Evolutionary conservation across 768 basidiomycete species (phyloP).

Genomic region (Coprinellus aureogranulatus): DNA sequence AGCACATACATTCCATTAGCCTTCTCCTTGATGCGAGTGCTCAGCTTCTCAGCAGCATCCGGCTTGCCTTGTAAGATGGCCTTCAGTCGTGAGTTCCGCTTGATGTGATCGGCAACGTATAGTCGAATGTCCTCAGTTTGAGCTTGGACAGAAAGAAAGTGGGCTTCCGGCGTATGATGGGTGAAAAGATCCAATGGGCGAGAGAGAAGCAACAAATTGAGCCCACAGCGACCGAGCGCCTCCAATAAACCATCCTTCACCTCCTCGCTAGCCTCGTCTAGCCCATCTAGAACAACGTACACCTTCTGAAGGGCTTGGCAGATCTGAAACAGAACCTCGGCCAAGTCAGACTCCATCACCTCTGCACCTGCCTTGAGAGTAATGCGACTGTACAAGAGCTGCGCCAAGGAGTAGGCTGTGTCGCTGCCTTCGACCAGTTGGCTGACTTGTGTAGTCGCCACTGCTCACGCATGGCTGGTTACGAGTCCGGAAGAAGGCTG

Average conservation of each 20-base stretch:
- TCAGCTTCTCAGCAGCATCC: not conserved
- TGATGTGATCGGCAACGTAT: not conserved
- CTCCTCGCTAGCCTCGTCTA: constrained; percentile 1
- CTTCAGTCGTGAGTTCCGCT: not conserved
- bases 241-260: not conserved
- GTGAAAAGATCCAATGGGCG: not conserved
- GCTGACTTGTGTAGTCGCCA: too few species aligned
- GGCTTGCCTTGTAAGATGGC: not conserved
- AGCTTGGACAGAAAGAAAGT: not conserved
- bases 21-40: not conserved
- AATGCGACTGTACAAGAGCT: not conserved
- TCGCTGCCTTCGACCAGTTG: not conserved
- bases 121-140: not conserved
- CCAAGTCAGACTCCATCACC: too few species aligned
- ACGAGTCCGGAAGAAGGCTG: too few species aligned
- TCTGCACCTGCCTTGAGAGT: too few species aligned
- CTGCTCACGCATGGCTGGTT: too few species aligned
- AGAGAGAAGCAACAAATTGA: constrained; percentile 1
- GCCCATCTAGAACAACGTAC: not conserved
- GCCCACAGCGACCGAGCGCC: not conserved
- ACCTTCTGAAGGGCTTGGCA: not conserved
- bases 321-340: not conserved
- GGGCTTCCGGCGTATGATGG: not conserved
- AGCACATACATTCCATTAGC: not conserved
- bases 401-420: not conserved